Evolutionary conservation across 129 eudicot species (phyloP), one percentile per base, ranked within the genome.

Genomic region (Lactuca saligna): DNA sequence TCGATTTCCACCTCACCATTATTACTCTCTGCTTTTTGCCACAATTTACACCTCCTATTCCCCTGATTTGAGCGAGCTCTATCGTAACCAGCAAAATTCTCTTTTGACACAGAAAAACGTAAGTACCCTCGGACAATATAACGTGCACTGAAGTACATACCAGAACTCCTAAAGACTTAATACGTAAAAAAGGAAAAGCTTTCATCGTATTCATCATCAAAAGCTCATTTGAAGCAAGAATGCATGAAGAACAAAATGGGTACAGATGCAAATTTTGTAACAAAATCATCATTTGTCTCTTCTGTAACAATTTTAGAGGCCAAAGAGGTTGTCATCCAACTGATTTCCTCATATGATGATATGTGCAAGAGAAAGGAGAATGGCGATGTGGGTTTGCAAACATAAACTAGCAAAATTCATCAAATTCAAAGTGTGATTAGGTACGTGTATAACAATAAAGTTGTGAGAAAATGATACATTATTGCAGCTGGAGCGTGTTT

Each of bases 91-190:
- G 1, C 29, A 25, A 25, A 25, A 25, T 15, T 15, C 51, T 0
- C 16, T 32, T 56, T 59, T 29, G 20, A 50, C 31, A 32, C 88
- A 86, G 97, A 87, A 82, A 68, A 90, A 87, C 39, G 35, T 90
- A 63, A 90, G 97, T 73, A 90, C 85, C 51, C 97, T 95, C 1
- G 66, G 5, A 90, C 89, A 56, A 82, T 90, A 0, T 78, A 86
- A 13, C 69, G 84, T 6, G 95, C 77, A 37, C 67, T 90, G 4
- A n/a, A n/a, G n/a, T n/a, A n/a, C 83, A 90, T 90, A 71, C 97
- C 95, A 0, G 88, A 82, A 64, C 80, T 87, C 63, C 87, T 87
- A 60, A 82, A 79, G 57, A 57, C 33, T 70, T 90, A 6, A 37
- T 5, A 11, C 73, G 70, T 7, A 87, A 75, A 75, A 75, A 90